Conservation (phyloP, 805 yeast genomes). For the Myxozyma udenii region DNA sequence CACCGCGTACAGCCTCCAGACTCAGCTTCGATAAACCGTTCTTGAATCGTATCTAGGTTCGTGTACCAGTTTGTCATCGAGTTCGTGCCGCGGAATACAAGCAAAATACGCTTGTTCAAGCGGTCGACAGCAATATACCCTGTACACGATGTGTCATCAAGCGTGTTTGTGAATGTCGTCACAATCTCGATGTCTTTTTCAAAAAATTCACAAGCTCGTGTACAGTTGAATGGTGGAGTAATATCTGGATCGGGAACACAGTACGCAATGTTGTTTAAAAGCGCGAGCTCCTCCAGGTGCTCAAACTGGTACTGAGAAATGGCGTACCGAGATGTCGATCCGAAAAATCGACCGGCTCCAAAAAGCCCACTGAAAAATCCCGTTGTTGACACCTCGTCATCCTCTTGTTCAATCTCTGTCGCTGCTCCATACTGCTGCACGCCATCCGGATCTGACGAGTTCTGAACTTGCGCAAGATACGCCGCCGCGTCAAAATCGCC, state of each 20-base stretch:
- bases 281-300: conserved; percentile 22
- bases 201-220: conserved; percentile 29
- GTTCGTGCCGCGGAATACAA: conserved; percentile 64
- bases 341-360: conserved; percentile 20
- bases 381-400: conserved; percentile 5
- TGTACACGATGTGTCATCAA: conserved; percentile 22
- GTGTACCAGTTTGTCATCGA: conserved; percentile 60
- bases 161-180: conserved; percentile 24
- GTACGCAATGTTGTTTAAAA: conserved; percentile 28
- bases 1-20: conserved; percentile 48
- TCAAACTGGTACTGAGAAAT: conserved; percentile 18
- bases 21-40: conserved; percentile 8
- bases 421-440: conserved; percentile 1
- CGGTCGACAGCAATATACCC: conserved; percentile 45
- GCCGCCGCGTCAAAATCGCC: conserved; percentile 8
- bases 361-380: conserved; percentile 20
- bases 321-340: conserved; percentile 11
- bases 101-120: conserved; percentile 26
- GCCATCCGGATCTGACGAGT: conserved; percentile 5
- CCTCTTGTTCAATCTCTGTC: conserved; percentile 6
- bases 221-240: conserved; percentile 31
- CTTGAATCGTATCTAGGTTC: conserved; percentile 46
- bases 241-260: conserved; percentile 32
- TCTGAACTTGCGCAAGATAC: conserved; percentile 1
- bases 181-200: conserved; percentile 21